Conservation (phyloP, 1,284 basidiomycete genomes). For the Sporisorium sorghi region DNA sequence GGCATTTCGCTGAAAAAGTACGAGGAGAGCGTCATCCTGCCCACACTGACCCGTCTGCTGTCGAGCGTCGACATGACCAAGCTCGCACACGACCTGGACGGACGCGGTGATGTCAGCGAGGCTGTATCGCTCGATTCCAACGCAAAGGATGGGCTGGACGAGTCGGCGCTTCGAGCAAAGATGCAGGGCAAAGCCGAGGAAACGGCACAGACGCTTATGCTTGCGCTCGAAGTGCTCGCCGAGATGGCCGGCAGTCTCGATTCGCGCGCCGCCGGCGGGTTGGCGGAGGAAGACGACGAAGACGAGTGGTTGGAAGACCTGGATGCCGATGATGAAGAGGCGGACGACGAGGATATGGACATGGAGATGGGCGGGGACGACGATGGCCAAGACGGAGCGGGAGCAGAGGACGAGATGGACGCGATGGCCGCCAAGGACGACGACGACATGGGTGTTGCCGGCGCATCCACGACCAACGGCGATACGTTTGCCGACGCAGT, state of each 20-base stretch:
- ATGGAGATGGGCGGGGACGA: slow-evolving; percentile 11
- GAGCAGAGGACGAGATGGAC: slow-evolving; percentile 5
- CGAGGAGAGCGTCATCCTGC: slow-evolving; percentile 38
- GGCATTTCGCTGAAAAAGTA: slow-evolving; percentile 23
- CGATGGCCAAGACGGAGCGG: slow-evolving; percentile 15
- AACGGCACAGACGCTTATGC: slow-evolving; percentile 51
- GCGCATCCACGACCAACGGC: background rate
- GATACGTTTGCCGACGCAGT: slow-evolving; percentile 49
- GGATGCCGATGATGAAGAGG: slow-evolving; percentile 28
- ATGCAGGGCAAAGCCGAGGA: slow-evolving; percentile 52
- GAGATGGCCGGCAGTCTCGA: slow-evolving; percentile 55
- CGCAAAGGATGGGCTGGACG: slow-evolving; percentile 17
- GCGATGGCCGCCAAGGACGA: slow-evolving; percentile 8
- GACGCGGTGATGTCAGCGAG: slow-evolving; percentile 21
- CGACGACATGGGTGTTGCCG: slow-evolving; percentile 27
- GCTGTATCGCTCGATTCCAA: slow-evolving; percentile 19
- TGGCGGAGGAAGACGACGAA: slow-evolving; percentile 12
- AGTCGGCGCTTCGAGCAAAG: slow-evolving; percentile 27
- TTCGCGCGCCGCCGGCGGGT: slow-evolving; percentile 1
- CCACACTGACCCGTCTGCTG: slow-evolving; percentile 23
- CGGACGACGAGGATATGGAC: slow-evolving; percentile 26
- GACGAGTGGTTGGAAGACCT: slow-evolving; percentile 41
- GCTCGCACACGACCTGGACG: slow-evolving; percentile 42
- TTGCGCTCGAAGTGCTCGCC: slow-evolving; percentile 62
- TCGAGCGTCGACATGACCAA: slow-evolving; percentile 30